Conservation (phyloP, 495 filamentous ascomycete genomes). For the Aspergillus indologenus region DNA sequence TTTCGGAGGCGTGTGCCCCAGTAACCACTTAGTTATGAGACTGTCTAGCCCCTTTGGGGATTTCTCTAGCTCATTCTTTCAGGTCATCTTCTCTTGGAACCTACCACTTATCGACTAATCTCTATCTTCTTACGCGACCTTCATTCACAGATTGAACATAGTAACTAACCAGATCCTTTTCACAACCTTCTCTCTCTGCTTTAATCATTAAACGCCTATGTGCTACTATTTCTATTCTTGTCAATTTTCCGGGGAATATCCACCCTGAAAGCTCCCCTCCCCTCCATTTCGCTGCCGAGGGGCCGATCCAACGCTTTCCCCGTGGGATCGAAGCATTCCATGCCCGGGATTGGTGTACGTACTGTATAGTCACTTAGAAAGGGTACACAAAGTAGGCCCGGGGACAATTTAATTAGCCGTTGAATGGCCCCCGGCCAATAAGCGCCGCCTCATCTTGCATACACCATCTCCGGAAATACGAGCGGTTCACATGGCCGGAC, state of each 20-base stretch:
- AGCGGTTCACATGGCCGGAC: neutral
- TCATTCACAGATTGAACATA: conserved; percentile 6
- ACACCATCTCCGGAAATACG: conserved; percentile 15
- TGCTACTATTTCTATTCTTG: neutral
- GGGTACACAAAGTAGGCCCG: too few relatives aligned
- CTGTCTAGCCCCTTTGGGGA: conserved; percentile 17
- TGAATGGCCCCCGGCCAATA: conserved; percentile 17
- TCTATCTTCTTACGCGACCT: neutral
- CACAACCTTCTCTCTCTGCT: neutral
- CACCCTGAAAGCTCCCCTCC: neutral
- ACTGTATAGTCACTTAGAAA: too few relatives aligned
- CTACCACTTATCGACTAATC: conserved; percentile 11
- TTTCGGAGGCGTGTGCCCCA: conserved; percentile 30
- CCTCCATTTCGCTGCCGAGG: too few relatives aligned
- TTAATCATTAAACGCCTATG: neutral
- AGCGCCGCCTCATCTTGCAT: neutral
- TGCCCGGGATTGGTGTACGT: neutral
- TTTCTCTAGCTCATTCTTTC: conserved; percentile 30
- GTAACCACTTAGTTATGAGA: conserved; percentile 15
- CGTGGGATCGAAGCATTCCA: neutral
- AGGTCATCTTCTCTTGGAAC: conserved; percentile 28
- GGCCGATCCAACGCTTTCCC: neutral
- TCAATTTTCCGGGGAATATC: conserved; percentile 13
- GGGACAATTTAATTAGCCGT: conserved; percentile 1
- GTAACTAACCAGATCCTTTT: neutral